These are phyloP conservation scores for Candida incommunis DNA, from an alignment of 805 yeast genomes.

Conservation along the genomic window DNA sequence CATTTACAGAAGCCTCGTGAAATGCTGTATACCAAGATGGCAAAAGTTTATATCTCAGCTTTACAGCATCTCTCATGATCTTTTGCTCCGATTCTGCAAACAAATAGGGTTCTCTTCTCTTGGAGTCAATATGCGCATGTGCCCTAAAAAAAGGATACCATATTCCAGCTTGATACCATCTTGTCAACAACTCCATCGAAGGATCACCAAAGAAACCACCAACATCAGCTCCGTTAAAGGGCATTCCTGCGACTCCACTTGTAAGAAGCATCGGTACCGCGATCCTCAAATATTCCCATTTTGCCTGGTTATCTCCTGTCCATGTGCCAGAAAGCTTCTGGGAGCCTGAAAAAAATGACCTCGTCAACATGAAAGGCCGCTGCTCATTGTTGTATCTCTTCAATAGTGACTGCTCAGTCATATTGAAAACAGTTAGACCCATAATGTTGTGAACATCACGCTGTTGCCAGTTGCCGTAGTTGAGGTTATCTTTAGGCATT, in stretches of 20 bases:
- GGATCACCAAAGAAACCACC: constrained; percentile 97
- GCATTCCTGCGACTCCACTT: constrained; percentile 70
- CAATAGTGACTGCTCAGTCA: constrained; percentile 55
- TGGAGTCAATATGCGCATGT: constrained; percentile 90
- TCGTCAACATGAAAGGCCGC: constrained; percentile 78
- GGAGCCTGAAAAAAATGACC: constrained; percentile 83
- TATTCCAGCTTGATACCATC: constrained; percentile 95
- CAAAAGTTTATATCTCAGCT: constrained; percentile 57
- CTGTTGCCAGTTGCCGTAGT: constrained; percentile 74
- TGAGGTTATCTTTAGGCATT: constrained; percentile 69
- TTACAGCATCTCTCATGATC: constrained; percentile 54
- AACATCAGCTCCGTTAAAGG: constrained; percentile 91
- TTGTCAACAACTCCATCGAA: constrained; percentile 54
- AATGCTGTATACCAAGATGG: constrained; percentile 76
- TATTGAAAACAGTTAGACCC: constrained; percentile 68
- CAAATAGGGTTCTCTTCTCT: constrained; percentile 88
- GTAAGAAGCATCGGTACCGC: constrained; percentile 85
- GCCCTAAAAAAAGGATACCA: constrained; percentile 96
- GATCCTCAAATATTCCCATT: constrained; percentile 71
- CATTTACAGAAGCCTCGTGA: constrained; percentile 42
- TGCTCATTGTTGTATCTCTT: constrained; percentile 32
- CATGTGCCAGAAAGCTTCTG: constrained; percentile 88
- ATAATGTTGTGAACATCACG: constrained; percentile 80
- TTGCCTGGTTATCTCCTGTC: constrained; percentile 95
- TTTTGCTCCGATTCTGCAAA: constrained; percentile 60